Evolutionary conservation across 1,284 basidiomycete species (phyloP), one percentile per base, ranked within the genome.

Genomic region (Tetrapyrgos nigripes): DNA sequence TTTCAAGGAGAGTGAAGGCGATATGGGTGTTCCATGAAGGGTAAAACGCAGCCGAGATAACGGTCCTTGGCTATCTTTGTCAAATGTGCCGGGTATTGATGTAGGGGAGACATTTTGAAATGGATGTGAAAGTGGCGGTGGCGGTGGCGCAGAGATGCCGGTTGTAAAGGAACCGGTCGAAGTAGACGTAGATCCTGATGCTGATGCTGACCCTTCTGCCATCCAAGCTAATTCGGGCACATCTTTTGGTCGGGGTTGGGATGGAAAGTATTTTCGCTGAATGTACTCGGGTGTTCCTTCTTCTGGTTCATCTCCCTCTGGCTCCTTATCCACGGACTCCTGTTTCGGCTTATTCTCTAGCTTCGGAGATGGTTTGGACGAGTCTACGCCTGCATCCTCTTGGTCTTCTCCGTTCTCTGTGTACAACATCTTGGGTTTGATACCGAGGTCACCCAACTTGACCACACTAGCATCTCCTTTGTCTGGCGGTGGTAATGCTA

Each of bases 211-310:
- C 4, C 73, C 58, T 4, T 75, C 65, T 45, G 82, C 74, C 69
- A 94, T 89, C 95, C 95, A 97, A 48, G 85, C 87, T 14, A 97
- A 75, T 45, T 80, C 83, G 3, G 90, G 88, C 67, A 94, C 87
- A 59, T 89, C 78, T 1, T 85, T 74, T 23, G 88, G 82, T 1
- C 85, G 75, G 23, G 88, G 82, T 0, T 83, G 85, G 58, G 84
- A 74, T 0, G 96, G 93, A 71, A 98, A 98, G 78, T 89, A 98
- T 33, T 87, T 87, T 29, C 81, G 81, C 46, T 93, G 89, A 64
- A 97, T 96, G 63, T 90, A 83, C 69, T 94, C 92, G 4, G 93
- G 87, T 0, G 89, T 88, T 4, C 91, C 92, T 67, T 91, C 87
- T 58, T 90, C 88, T 3, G 79, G 78, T 35, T 37, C 55, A 29